Base-by-base conservation (phyloP, 257 asterid genomes). In the Salvia rosmarinus region DNA sequence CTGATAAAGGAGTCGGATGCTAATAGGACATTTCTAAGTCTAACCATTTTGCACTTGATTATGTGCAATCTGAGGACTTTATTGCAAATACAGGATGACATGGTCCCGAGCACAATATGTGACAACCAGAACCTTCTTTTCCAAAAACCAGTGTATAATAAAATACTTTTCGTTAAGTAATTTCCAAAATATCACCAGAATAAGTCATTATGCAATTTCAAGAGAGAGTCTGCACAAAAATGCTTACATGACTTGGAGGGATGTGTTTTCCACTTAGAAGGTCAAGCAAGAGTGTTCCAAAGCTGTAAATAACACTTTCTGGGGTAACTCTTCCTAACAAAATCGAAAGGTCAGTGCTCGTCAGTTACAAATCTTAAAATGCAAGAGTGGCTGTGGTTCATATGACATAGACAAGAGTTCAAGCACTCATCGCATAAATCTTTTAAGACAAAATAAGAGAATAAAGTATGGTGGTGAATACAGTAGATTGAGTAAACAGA, bases 211-310 rank as follows among this genome's bases (percentile, higher is more conserved):
- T 16, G 59, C 32, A 51, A 49, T 19, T 43, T 46, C 23, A 74
- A 59, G 52, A 44, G 52, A 44, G 30, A 32, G 34, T 72, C 60
- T 49, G 75, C 77, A 68, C 21, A n/a, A 66, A 64, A 63, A 52
- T 14, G 68, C 91, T 85, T 84, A 92, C 98, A 73, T 92, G 98
- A 75, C 98, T 92, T 59, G 98, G 98, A 14, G 98, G 98, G 78
- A 92, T 92, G 73, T 92, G 98, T 78, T 92, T 92, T 64, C 96
- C 98, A 79, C 96, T 89, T 82, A 92, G 92, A 56, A 92, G 96
- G 80, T 92, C 98, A 49, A 92, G 98, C 86, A 92, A 77, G 77
- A 92, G 96, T 44, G 96, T 89, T 40, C 98, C 98, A 58, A 92
- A 92, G 87, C 98, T 90, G 84, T 89, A 90, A 77, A 83, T 86